These are phyloP conservation scores for Phytophthora lateralis DNA, from an alignment of 352 stramenopile species.

Conservation along the genomic window DNA sequence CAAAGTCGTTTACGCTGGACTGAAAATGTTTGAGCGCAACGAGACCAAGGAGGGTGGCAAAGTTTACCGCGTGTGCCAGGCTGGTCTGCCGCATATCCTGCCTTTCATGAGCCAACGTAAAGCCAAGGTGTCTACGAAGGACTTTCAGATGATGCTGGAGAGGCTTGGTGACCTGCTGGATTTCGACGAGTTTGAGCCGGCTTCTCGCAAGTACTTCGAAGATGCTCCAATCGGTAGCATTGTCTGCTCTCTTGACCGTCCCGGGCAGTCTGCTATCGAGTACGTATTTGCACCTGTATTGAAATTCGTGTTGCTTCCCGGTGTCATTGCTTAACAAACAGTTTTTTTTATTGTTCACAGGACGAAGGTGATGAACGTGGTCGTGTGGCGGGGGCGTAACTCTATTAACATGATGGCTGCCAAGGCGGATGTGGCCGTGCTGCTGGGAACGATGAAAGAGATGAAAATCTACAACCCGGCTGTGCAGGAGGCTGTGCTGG, in stretches of 20 bases:
- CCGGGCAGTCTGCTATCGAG: conserved; percentile 66
- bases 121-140: conserved; percentile 56
- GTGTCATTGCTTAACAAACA: conserved; percentile 13
- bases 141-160: conserved; percentile 89
- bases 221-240: conserved; percentile 76
- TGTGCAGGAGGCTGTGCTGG: conserved; percentile 47
- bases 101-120: conserved; percentile 82
- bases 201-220: conserved; percentile 54
- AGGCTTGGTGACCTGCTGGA: conserved; percentile 81
- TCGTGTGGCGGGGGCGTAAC: conserved; percentile 86
- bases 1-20: conserved; percentile 91
- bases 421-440: conserved; percentile 78
- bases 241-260: conserved; percentile 70
- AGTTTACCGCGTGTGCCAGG: conserved; percentile 91
- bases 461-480: conserved; percentile 72
- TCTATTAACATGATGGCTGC: conserved; percentile 88
- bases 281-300: conserved; percentile 40
- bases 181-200: conserved; percentile 81
- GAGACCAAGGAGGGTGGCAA: conserved; percentile 68
- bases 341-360: conserved; percentile 37
- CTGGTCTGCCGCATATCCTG: conserved; percentile 84
- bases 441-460: conserved; percentile 86
- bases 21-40: conserved; percentile 94
- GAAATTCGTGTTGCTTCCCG: neutral
- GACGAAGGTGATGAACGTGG: conserved; percentile 83